phyloP scores from a whole-genome alignment of 768 basidiomycete genomes.

The Ramaria sp. region DNA sequence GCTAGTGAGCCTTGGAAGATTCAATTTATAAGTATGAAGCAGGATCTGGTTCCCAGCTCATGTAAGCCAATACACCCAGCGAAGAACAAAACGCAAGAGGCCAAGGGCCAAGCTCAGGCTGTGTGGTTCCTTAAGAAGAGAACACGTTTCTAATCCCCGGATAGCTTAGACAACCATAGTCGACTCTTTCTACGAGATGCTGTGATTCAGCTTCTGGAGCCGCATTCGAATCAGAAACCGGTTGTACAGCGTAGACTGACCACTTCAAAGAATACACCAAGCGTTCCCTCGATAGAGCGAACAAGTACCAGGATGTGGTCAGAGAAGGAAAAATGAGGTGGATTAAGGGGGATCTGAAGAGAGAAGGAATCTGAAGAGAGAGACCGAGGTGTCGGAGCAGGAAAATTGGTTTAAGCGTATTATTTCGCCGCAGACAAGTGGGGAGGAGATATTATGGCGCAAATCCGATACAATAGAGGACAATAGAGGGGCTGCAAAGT shows the following conservation, averaged over 20 bases:
- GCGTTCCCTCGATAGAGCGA: not conserved
- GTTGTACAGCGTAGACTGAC: not conserved
- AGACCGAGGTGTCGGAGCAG: not conserved
- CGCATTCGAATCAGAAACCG: not conserved
- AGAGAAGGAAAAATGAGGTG: not conserved
- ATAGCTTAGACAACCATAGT: no score
- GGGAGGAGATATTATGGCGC: not conserved
- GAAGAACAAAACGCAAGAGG: no score
- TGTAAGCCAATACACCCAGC: no score
- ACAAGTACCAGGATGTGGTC: not conserved
- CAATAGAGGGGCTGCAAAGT: not conserved
- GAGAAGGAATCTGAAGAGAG: not conserved
- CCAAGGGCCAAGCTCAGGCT: no score
- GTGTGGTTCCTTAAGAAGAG: no score
- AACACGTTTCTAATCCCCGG: no score
- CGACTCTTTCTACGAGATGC: not conserved
- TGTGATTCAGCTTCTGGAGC: not conserved
- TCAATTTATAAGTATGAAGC: no score
- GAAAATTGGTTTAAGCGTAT: not conserved
- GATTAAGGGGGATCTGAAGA: no score
- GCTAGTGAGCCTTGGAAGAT: no score
- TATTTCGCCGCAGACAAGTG: not conserved
- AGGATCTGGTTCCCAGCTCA: no score
- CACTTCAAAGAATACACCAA: not conserved
- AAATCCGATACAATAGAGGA: not conserved